These are phyloP conservation scores for Pilasporangium apinafurcum DNA, from an alignment of 352 stramenopile genomes.

Conservation along the genomic window DNA sequence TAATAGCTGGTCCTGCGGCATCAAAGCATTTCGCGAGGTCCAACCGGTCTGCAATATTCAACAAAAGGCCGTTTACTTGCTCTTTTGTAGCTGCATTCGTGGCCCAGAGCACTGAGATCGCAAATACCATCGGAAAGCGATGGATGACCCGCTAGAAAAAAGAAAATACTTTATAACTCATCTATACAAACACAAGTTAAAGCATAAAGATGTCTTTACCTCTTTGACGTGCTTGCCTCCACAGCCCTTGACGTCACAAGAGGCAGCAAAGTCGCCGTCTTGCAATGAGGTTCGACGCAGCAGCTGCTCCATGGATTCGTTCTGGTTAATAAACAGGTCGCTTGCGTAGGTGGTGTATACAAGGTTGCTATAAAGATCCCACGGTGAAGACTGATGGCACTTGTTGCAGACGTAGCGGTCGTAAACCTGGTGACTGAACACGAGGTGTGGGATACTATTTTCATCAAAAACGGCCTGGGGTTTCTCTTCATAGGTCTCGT, in stretches of 20 bases:
- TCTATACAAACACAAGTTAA: background rate
- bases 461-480: slow-evolving; percentile 72
- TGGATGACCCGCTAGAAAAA: slow-evolving; percentile 49
- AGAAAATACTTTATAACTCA: background rate
- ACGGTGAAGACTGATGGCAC: slow-evolving; percentile 57
- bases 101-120: slow-evolving; percentile 77
- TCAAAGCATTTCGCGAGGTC: slow-evolving; percentile 75
- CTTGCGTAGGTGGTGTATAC: slow-evolving; percentile 81
- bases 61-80: slow-evolving; percentile 57
- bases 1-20: slow-evolving; percentile 53
- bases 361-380: slow-evolving; percentile 80
- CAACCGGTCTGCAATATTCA: slow-evolving; percentile 59
- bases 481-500: slow-evolving; percentile 55
- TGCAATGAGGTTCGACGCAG: slow-evolving; percentile 52
- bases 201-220: slow-evolving; percentile 8
- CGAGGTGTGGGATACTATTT: slow-evolving; percentile 81
- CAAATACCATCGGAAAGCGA: slow-evolving; percentile 83
- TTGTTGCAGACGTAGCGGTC: slow-evolving; percentile 63
- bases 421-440: slow-evolving; percentile 87
- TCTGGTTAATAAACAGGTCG: slow-evolving; percentile 51
- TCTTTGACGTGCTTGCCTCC: slow-evolving; percentile 63
- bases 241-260: slow-evolving; percentile 52
- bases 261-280: slow-evolving; percentile 41
- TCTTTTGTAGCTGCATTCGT: slow-evolving; percentile 69
- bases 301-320: slow-evolving; percentile 70